phyloP scores from a whole-genome alignment of 495 filamentous ascomycete genomes.

The Parathielavia hyrcaniae region DNA sequence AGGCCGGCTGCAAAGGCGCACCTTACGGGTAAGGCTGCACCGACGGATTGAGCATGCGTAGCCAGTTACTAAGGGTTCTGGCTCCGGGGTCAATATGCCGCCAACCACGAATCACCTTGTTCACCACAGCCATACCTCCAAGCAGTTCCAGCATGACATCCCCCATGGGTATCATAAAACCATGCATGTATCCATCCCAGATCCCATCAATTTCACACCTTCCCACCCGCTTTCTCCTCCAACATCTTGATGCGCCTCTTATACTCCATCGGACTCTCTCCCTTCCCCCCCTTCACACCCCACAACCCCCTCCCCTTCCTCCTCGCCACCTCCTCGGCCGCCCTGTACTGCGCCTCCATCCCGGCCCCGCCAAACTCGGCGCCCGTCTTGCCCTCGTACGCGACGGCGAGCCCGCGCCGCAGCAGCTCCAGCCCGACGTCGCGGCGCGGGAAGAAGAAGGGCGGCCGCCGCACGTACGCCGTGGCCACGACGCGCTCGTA shows the following conservation, averaged over 20 bases:
- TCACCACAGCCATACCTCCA: constrained; percentile 13
- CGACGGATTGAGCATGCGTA: background rate
- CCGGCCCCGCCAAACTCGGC: constrained; percentile 72
- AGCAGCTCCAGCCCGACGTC: constrained; percentile 92
- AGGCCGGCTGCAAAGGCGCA: background rate
- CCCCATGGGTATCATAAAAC: no score
- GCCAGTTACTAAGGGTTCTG: background rate
- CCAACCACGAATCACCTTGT: background rate
- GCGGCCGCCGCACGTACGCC: constrained; percentile 62
- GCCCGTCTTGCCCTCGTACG: constrained; percentile 85
- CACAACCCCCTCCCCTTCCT: constrained; percentile 69
- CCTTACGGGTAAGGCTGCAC: background rate
- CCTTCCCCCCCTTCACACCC: constrained; percentile 36
- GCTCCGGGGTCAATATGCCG: background rate
- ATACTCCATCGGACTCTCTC: constrained; percentile 69
- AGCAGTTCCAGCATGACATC: no score
- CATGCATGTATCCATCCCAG: constrained; percentile 6
- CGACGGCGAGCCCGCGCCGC: constrained; percentile 70
- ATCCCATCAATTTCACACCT: constrained; percentile 9
- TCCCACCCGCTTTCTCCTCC: constrained; percentile 21
- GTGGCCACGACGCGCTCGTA: constrained; percentile 87
- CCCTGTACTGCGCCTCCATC: constrained; percentile 57
- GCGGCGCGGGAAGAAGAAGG: constrained; percentile 54
- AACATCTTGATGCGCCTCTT: constrained; percentile 58
- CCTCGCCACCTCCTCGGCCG: constrained; percentile 67